Conservation (phyloP, 768 basidiomycete genomes). For the Pulveroboletus sp. region DNA sequence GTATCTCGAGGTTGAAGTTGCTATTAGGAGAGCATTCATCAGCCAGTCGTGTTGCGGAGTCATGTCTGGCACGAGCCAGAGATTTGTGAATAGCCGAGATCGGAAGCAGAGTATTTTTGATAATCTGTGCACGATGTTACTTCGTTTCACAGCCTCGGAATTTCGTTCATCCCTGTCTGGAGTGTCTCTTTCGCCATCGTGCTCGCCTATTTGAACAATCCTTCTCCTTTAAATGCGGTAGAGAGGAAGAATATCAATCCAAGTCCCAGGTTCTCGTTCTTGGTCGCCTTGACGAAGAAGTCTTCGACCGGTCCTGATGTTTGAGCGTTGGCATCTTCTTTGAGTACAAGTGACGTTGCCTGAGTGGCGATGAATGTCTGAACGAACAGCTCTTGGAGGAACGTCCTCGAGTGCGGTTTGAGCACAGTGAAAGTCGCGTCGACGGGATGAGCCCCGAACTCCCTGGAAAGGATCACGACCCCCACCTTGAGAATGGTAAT, state of each 20-base stretch:
- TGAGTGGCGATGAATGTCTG: conserved; percentile 76
- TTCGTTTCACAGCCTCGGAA: conserved; percentile 32
- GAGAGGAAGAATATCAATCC: conserved; percentile 73
- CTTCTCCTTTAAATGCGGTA: conserved; percentile 39
- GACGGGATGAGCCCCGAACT: conserved; percentile 38
- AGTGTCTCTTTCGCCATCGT: conserved; percentile 67
- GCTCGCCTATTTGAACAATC: conserved; percentile 62
- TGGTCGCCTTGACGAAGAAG: conserved; percentile 71
- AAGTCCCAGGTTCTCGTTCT: conserved; percentile 61
- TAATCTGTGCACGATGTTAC: background rate
- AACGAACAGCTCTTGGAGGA: conserved; percentile 67
- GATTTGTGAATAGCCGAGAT: no score
- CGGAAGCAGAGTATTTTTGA: background rate
- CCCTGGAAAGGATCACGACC: background rate
- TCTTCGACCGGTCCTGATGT: conserved; percentile 60
- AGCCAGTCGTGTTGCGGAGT: background rate
- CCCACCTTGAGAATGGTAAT: conserved; percentile 82
- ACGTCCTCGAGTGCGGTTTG: conserved; percentile 56
- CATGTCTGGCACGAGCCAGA: background rate
- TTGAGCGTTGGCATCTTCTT: conserved; percentile 32
- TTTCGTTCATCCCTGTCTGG: conserved; percentile 56
- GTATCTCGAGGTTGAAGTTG: background rate
- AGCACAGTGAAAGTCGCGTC: conserved; percentile 82
- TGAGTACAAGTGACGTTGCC: conserved; percentile 60
- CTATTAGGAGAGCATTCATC: no score